phyloP scores from a whole-genome alignment of 2,329 filamentous ascomycete genomes.

The Diplodia corticola region DNA sequence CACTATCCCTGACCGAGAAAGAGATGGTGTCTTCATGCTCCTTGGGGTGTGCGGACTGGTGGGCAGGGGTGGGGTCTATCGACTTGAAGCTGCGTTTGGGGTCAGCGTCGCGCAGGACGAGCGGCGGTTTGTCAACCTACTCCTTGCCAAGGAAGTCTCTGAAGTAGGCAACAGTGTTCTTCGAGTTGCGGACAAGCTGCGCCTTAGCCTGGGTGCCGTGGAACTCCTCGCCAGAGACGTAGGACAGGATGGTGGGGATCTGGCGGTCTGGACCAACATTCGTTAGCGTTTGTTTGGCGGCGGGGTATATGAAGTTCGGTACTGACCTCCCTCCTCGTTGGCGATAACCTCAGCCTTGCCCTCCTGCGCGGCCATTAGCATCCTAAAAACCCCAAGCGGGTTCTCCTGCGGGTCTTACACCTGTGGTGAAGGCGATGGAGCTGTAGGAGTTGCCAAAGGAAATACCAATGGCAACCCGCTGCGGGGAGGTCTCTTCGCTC shows the following conservation, averaged over 20 bases:
- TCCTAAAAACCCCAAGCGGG: constrained; percentile 27
- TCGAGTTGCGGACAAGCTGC: constrained; percentile 87
- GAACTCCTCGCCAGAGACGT: constrained; percentile 94
- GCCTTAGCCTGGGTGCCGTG: constrained; percentile 93
- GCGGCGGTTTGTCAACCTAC: constrained; percentile 52
- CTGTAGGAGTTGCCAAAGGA: constrained; percentile 98
- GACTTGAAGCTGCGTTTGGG: constrained; percentile 70
- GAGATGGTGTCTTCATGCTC: constrained; percentile 70
- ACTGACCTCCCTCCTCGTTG: constrained; percentile 92
- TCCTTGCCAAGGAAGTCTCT: constrained; percentile 94
- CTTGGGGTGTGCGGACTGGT: constrained; percentile 87
- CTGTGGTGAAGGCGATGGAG: constrained; percentile 86
- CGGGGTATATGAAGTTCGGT: constrained; percentile 6
- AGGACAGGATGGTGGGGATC: constrained; percentile 91
- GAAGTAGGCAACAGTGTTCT: constrained; percentile 94
- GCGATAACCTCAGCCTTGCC: constrained; percentile 97
- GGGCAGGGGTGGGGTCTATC: constrained; percentile 93
- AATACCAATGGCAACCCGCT: constrained; percentile 81
- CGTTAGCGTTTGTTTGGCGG: constrained; percentile 21
- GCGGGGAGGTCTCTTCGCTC: constrained; percentile 53
- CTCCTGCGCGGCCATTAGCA: constrained; percentile 53
- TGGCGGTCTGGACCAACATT: constrained; percentile 72
- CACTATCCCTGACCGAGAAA: constrained; percentile 81
- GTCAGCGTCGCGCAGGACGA: constrained; percentile 27
- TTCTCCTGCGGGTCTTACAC: constrained; percentile 40